Evolutionary conservation across 495 filamentous ascomycete species (phyloP), one percentile per base, ranked within the genome.

Genomic region (Penicillium robsamsonii): DNA sequence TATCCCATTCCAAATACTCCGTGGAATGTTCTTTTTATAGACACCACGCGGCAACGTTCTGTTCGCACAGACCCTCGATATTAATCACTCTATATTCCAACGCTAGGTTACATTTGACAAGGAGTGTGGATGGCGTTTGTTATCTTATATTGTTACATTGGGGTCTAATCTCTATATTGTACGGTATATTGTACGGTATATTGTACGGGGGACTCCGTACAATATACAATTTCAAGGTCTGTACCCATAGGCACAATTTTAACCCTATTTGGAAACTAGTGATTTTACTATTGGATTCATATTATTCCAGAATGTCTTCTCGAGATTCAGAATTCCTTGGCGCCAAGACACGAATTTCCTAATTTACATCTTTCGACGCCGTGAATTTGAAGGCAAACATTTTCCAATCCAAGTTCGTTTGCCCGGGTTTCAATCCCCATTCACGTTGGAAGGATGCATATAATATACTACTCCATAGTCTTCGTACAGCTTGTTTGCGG

Each of bases 1-100:
- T 42, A 42, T n/a, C 33, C 4, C 5, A 35, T 35, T 35, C 13
- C 11, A 35, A 7, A 7, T 27, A 27, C 25, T 27, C 4, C 24
- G 12, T 35, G 5, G 9, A 22, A 24, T 20, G 18, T 22, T 9
- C 45, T 47, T 47, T 30, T 31, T 47, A 47, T 30, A 47, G 27
- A 47, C 5, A 47, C 45, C 45, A 47, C 45, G 45, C 45, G 45
- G 30, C 40, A 17, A 42, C 15, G 40, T 42, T 22, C 18, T 12
- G 11, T 31, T 47, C n/a, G 45, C 45, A 47, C 45, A 47, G 45
- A 47, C 45, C 45, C 44, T 17, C 27, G 17, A 47, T 47, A 46
- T 46, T 46, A 46, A 46, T 46, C 44, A 30, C 44, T 25, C 44
- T 30, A 11, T 17, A 11, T 6, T 11, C 44, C 25, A 27, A 0